Evolutionary conservation across 129 eudicot species (phyloP), one percentile per base, ranked within the genome.

Genomic region (Chrysanthemum makinoi): DNA sequence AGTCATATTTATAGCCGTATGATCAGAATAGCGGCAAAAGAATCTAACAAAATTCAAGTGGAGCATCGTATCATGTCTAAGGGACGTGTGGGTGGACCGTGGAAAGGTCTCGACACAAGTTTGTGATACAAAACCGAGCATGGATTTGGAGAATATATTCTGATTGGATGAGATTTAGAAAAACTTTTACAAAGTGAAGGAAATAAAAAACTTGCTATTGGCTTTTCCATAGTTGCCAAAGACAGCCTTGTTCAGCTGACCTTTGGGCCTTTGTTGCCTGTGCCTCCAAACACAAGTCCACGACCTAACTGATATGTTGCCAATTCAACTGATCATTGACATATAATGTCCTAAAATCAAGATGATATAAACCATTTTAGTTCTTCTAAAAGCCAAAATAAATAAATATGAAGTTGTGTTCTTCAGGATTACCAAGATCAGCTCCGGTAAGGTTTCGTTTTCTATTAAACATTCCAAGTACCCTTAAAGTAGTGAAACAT

Each of bases 121-220:
- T 30, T 69, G 20, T 22, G 65, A 62, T 54, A 51, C 17, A 71
- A 19, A 26, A 13, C 8, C 13, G 15, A 8, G 70, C 50, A 62
- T 55, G 33, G 64, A 26, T 55, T 54, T 24, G 64, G 15, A 78
- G 82, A 71, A 77, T 77, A 77, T 70, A 71, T 78, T 77, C 81
- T 26, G 46, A 70, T 61, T 55, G 33, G 53, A 52, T 48, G 10
- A 16, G 75, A 59, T 59, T 75, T 30, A 19, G 57, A 13, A 70
- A 22, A 71, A 63, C 81, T 71, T 77, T 71, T 50, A 71, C 20
- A 71, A 56, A 55, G 48, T 18, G 15, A 69, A 62, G n/a, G 35
- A 61, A 70, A 70, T 70, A 66, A 28, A 24, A 30, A 59, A 24
- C 51, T 70, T 65, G 4, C 61, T 56, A 70, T 70, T 47, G 81